phyloP scores from a whole-genome alignment of 305 asterid genomes.

The Fraxinus albicans region DNA sequence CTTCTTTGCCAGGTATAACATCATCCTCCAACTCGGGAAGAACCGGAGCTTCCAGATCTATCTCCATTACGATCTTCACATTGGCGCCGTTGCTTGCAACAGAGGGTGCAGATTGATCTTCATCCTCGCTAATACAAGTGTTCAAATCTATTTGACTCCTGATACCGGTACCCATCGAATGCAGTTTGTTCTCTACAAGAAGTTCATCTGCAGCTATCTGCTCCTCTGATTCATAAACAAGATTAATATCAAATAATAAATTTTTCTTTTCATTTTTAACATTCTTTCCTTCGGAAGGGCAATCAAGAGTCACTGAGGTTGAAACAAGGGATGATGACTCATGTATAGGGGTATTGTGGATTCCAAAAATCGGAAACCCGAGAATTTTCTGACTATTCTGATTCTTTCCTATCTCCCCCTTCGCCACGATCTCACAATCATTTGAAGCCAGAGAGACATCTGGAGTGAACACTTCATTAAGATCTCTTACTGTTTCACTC shows the following conservation, averaged over 20 bases:
- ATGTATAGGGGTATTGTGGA: slow-evolving; percentile 22
- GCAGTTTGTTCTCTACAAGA: slow-evolving; percentile 31
- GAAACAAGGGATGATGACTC: slow-evolving; percentile 35
- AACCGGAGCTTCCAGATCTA: slow-evolving; percentile 71
- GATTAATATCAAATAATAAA: slow-evolving; percentile 63
- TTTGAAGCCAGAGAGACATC: slow-evolving; percentile 26
- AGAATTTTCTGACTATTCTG: slow-evolving; percentile 53
- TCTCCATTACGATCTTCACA: slow-evolving; percentile 43
- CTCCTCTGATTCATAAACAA: slow-evolving; percentile 66
- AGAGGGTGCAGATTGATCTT: slow-evolving; percentile 47
- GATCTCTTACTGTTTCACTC: slow-evolving; percentile 44
- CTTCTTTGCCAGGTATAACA: slow-evolving; percentile 25
- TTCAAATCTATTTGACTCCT: slow-evolving; percentile 70
- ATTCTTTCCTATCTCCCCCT: slow-evolving; percentile 33
- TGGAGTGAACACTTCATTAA: slow-evolving; percentile 36
- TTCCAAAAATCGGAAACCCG: slow-evolving; percentile 70
- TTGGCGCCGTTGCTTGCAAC: slow-evolving; percentile 32
- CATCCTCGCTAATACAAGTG: slow-evolving; percentile 60
- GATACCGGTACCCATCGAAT: slow-evolving; percentile 21
- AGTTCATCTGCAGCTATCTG: slow-evolving; percentile 35
- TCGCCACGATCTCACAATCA: slow-evolving; percentile 25
- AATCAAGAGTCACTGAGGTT: slow-evolving; percentile 30
- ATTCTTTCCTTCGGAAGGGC: slow-evolving; percentile 29
- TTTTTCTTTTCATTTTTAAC: slow-evolving; percentile 36
- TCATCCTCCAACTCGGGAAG: slow-evolving; percentile 55